Evolutionary conservation across 2,329 filamentous ascomycete genomes (phyloP).

Genomic region (Dactylonectria macrodidyma): DNA sequence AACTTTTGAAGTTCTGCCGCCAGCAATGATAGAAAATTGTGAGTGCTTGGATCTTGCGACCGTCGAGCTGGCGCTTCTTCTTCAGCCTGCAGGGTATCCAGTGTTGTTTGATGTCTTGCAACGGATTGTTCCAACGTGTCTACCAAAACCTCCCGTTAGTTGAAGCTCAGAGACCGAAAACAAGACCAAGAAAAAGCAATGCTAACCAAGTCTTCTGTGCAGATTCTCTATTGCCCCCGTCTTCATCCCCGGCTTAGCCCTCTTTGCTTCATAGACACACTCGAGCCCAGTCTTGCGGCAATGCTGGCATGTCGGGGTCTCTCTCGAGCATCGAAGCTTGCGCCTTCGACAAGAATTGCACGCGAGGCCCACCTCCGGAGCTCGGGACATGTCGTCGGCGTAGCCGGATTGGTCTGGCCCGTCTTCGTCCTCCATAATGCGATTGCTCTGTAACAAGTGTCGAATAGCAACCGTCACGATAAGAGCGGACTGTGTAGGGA

Average conservation of each 20-base stretch:
- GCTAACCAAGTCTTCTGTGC: conserved; percentile 51
- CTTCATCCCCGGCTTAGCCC: conserved; percentile 55
- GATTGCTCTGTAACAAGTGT: conserved; percentile 1
- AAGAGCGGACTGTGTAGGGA: conserved; percentile 2
- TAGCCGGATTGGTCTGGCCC: conserved; percentile 13
- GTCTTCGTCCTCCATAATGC: conserved; percentile 12
- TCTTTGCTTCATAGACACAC: conserved; percentile 52
- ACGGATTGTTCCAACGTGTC: conserved; percentile 33
- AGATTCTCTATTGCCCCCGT: conserved; percentile 55
- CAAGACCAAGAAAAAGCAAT: neutral
- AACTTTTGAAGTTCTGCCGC: conserved; percentile 31
- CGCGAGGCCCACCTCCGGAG: conserved; percentile 6
- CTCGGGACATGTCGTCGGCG: conserved; percentile 15
- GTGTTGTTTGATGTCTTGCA: conserved; percentile 30
- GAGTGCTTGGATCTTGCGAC: neutral
- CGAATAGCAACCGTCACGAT: conserved; percentile 2
- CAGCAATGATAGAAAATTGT: conserved; percentile 28
- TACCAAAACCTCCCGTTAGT: conserved; percentile 1
- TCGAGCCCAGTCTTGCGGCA: conserved; percentile 19
- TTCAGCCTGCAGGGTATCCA: conserved; percentile 22
- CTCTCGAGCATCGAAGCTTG: conserved; percentile 23
- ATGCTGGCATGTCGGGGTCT: conserved; percentile 13
- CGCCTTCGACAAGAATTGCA: conserved; percentile 24
- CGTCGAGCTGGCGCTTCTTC: conserved; percentile 9
- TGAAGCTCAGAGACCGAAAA: neutral